phyloP scores from a whole-genome alignment of 2,329 filamentous ascomycete species.

The Talaromyces funiculosus region DNA sequence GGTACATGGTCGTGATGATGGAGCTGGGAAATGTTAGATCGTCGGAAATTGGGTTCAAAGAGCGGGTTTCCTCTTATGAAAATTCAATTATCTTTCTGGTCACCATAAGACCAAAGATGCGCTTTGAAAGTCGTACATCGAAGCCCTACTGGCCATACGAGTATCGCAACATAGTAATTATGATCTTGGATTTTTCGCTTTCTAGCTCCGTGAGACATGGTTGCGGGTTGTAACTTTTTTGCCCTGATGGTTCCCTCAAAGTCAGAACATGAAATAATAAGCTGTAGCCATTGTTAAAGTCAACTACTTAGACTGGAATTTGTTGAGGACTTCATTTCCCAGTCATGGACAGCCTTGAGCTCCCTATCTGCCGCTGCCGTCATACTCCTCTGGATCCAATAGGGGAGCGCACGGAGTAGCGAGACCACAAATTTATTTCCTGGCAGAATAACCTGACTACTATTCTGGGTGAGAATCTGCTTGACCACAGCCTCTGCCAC shows the following conservation, averaged over 20 bases:
- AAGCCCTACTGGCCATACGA: too few relatives aligned
- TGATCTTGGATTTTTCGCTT: background rate
- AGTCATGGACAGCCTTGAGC: background rate
- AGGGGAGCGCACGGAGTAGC: background rate
- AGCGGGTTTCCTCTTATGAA: background rate
- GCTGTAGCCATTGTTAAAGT: too few relatives aligned
- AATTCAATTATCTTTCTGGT: background rate
- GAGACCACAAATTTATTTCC: background rate
- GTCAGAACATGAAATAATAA: too few relatives aligned
- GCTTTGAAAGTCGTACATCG: constrained; percentile 10
- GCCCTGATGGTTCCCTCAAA: too few relatives aligned
- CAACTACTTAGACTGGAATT: too few relatives aligned
- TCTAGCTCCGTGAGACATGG: too few relatives aligned
- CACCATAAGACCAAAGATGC: background rate
- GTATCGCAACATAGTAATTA: too few relatives aligned
- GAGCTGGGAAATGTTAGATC: background rate
- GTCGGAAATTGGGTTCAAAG: background rate
- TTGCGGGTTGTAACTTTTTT: too few relatives aligned
- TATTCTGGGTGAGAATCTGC: background rate
- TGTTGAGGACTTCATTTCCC: background rate
- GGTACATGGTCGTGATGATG: too few relatives aligned
- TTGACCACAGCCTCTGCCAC: background rate
- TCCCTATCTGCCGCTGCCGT: background rate
- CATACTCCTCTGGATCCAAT: background rate
- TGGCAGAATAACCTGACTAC: background rate